Evolutionary conservation across 2,329 filamentous ascomycete genomes (phyloP).

Genomic region (Colletotrichum horii): DNA sequence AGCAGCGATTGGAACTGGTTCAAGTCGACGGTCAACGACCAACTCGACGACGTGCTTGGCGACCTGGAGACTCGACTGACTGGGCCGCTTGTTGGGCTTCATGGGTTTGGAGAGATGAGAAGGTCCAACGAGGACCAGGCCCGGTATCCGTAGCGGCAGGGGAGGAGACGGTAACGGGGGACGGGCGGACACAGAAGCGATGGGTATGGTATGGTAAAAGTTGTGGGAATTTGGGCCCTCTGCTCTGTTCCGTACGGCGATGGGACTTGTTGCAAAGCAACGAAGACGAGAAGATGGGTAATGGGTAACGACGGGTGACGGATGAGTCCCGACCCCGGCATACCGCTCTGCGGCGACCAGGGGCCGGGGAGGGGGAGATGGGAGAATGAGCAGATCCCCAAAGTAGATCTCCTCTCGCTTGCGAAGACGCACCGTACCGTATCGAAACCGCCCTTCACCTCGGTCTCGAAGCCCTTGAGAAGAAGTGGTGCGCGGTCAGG

Average conservation of each 20-base stretch:
- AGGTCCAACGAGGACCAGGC: background rate
- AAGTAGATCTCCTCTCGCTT: conserved; percentile 1
- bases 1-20: background rate
- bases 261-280: background rate
- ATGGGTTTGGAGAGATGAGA: conserved; percentile 9
- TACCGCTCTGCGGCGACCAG: background rate
- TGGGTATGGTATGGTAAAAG: background rate
- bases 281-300: background rate
- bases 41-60: background rate
- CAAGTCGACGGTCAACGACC: background rate
- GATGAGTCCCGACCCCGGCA: conserved; percentile 11
- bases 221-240: background rate
- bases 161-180: background rate
- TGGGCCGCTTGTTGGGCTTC: background rate
- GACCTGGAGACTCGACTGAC: background rate
- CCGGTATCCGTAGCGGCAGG: background rate
- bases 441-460: background rate
- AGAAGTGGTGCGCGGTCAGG: background rate
- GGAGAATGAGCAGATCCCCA: conserved; percentile 10
- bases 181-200: conserved; percentile 3
- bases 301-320: conserved; percentile 1
- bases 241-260: background rate
- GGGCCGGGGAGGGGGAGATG: background rate
- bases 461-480: background rate
- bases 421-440: background rate